Percentiles rank a stretch among this genome's conserved stretches.
phyloP scores from a whole-genome alignment of 1,284 basidiomycete species.

The Trichosporon sp. region DNA sequence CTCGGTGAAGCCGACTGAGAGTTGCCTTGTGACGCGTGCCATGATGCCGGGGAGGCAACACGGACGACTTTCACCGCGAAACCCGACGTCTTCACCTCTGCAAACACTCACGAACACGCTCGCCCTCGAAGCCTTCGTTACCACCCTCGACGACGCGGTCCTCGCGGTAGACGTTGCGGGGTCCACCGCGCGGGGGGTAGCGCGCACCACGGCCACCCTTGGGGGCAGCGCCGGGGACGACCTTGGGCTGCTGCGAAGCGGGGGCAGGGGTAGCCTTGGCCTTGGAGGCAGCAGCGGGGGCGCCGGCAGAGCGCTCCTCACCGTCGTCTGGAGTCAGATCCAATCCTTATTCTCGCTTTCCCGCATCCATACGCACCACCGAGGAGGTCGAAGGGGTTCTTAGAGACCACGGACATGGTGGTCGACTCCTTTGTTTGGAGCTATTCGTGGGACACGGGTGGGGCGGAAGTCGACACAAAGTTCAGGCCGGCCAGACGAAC shows the following conservation, averaged over 20 bases:
- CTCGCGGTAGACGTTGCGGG: constrained; percentile 35
- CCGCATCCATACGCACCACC: constrained; percentile 36
- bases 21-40: too few species aligned
- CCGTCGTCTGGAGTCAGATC: constrained; percentile 32
- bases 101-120: constrained; percentile 43
- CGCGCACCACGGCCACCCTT: constrained; percentile 27
- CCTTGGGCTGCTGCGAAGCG: constrained; percentile 27
- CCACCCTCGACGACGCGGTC: constrained; percentile 27
- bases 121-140: constrained; percentile 43
- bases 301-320: constrained; percentile 21
- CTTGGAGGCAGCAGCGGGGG: constrained; percentile 33
- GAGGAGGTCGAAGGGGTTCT: constrained; percentile 50
- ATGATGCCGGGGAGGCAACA: too few species aligned
- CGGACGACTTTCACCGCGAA: too few species aligned
- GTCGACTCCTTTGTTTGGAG: constrained; percentile 22
- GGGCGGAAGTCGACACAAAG: not conserved
- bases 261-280: constrained; percentile 24
- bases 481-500: not conserved
- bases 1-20: too few species aligned
- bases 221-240: constrained; percentile 33
- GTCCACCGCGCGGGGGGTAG: constrained; percentile 39
- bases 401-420: constrained; percentile 49
- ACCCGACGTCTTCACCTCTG: not conserved
- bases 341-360: not conserved
- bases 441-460: constrained; percentile 2